Percentiles rank a stretch among this genome's conserved stretches.
phyloP scores from a whole-genome alignment of 2,329 filamentous ascomycete species.

The Fusarium sp. region DNA sequence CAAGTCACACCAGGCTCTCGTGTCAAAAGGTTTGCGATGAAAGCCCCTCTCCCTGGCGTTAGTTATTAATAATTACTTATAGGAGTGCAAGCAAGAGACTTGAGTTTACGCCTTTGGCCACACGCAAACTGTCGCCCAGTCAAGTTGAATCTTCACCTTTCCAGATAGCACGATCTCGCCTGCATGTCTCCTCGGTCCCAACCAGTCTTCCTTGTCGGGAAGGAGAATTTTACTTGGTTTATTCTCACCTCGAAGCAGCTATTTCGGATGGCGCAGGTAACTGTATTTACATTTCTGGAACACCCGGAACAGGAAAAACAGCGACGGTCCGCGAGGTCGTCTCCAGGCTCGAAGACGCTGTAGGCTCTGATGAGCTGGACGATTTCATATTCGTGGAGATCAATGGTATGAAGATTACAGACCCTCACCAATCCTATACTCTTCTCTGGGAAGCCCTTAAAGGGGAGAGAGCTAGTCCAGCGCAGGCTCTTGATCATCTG shows the following conservation, averaged over 20 bases:
- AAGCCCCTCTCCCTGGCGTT: not conserved
- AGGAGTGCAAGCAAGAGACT: constrained; percentile 71
- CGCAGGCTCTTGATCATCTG: constrained; percentile 89
- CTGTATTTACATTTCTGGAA: constrained; percentile 99
- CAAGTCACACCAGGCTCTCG: constrained; percentile 48
- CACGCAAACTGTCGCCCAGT: constrained; percentile 80
- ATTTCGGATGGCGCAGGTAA: constrained; percentile 93
- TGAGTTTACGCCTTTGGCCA: constrained; percentile 95
- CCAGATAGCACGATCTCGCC: constrained; percentile 84
- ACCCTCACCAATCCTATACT: constrained; percentile 95
- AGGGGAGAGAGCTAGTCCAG: constrained; percentile 89
- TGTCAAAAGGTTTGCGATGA: constrained; percentile 43
- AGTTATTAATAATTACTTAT: constrained; percentile 56
- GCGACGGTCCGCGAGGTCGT: constrained; percentile 97
- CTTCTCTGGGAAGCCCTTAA: constrained; percentile 96
- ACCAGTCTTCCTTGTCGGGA: constrained; percentile 90
- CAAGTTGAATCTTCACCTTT: constrained; percentile 86
- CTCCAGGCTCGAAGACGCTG: constrained; percentile 85
- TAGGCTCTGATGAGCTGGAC: constrained; percentile 89
- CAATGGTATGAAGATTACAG: constrained; percentile 99
- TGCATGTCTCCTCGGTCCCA: constrained; percentile 95
- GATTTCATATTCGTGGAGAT: constrained; percentile 99
- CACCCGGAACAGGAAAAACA: constrained; percentile 96
- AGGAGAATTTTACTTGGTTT: constrained; percentile 89
- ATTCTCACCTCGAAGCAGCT: constrained; percentile 91